Percentiles rank a stretch among this genome's conserved stretches.
phyloP scores from a whole-genome alignment of 2,329 filamentous ascomycete species.

The Cladosporium austrohemisphaericum region DNA sequence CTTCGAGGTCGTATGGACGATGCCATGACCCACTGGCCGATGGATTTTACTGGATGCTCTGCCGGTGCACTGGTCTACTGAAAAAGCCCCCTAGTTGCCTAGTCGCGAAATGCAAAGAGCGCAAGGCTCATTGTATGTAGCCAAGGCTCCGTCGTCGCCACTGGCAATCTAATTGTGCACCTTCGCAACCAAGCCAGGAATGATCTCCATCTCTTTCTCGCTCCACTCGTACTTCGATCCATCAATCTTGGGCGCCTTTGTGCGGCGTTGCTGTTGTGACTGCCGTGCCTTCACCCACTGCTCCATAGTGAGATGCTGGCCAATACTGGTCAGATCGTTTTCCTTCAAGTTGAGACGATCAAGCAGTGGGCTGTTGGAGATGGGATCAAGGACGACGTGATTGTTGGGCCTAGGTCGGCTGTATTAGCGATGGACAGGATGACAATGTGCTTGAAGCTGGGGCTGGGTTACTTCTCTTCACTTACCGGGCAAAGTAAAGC shows the following conservation, averaged over 20 bases:
- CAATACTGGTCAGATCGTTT: constrained; percentile 18
- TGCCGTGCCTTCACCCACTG: constrained; percentile 40
- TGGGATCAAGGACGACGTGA: constrained; percentile 36
- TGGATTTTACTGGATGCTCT: no score
- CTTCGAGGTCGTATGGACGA: no score
- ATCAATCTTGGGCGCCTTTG: constrained; percentile 38
- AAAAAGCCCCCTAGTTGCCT: no score
- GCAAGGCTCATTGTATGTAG: no score
- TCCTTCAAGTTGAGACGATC: constrained; percentile 32
- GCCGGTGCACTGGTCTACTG: no score
- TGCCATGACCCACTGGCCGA: no score
- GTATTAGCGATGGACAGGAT: not conserved
- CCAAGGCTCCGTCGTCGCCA: no score
- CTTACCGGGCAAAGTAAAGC: constrained; percentile 48
- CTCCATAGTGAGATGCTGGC: constrained; percentile 43
- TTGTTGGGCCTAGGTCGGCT: constrained; percentile 34
- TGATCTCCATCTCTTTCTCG: constrained; percentile 35
- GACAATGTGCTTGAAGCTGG: constrained; percentile 31
- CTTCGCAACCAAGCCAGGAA: constrained; percentile 30
- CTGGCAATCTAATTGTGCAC: constrained; percentile 26
- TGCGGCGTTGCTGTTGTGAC: constrained; percentile 36
- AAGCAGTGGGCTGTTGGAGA: constrained; percentile 37
- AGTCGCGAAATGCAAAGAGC: no score
- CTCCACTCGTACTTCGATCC: constrained; percentile 31
- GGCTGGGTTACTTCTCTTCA: no score